A percentile compares a stretch with the other conserved stretches of the same genome.
These are phyloP conservation scores for Spizellomyces sp. DNA, from an alignment of 192 early-diverging fungal species.

Conservation along the genomic window DNA sequence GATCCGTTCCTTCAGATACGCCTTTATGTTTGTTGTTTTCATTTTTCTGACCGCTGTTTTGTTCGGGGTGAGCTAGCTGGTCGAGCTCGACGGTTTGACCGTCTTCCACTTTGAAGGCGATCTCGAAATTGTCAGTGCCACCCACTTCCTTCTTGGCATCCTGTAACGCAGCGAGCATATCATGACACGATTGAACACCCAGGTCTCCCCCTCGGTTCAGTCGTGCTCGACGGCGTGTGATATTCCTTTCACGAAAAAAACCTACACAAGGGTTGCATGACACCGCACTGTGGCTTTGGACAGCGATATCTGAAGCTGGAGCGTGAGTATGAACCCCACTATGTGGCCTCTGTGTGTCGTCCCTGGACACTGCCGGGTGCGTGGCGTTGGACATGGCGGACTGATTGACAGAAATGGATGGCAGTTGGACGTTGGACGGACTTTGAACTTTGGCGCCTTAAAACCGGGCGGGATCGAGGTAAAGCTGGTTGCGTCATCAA, in stretches of 20 bases:
- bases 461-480: too few relatives aligned
- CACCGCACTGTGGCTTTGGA: not conserved
- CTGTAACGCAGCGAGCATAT: constrained; percentile 10
- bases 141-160: constrained; percentile 13
- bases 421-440: too few relatives aligned
- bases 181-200: constrained; percentile 12
- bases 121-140: constrained; percentile 1
- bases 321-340: not conserved
- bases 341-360: too few relatives aligned
- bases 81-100: not conserved
- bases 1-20: not conserved
- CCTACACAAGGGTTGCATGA: not conserved
- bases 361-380: too few relatives aligned
- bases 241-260: not conserved
- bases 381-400: too few relatives aligned
- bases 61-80: not conserved
- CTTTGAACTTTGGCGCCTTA: too few relatives aligned
- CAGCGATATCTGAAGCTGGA: not conserved
- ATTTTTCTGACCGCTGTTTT: not conserved
- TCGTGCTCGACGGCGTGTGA: not conserved
- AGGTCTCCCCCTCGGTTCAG: constrained; percentile 12
- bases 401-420: too few relatives aligned
- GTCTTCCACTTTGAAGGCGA: not conserved
- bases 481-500: too few relatives aligned
- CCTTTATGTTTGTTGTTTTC: not conserved